Base-by-base conservation (phyloP, 768 basidiomycete genomes). In the Boletus rex-veris region DNA sequence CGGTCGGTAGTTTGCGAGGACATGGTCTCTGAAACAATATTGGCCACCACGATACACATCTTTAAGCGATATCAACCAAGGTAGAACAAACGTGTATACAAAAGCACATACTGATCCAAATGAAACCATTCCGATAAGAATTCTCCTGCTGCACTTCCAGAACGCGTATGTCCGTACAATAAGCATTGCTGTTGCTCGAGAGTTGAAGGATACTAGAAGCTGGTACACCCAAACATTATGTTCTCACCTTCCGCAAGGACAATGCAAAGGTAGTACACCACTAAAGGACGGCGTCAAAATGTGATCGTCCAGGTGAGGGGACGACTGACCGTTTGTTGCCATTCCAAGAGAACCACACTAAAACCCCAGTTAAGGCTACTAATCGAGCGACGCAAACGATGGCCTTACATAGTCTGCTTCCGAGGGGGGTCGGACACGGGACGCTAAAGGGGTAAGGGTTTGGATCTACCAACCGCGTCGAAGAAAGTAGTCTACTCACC, bases 121-220 rank as follows among this genome's bases (percentile, higher is more conserved):
- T 16, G 41, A 38, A 18, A 57, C 56, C 45, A 53, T 60, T 38
- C 62, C 55, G 7, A 58, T 36, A 4, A 63, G 62, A 14, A 64
- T 45, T 50, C 21, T 63, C 62, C 30, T 64, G 18, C 57, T 18
- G 12, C 42, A 35, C 7, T 54, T 52, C 62, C 62, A 63, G 48
- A 63, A 55, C 1, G 42, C 55, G 10, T 60, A 64, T 36, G 62
- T 63, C 28, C 62, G 58, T 19, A 64, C 53, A 10, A 60, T 45
- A 37, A 63, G 55, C 52, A 63, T 63, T 1, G 18, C 61, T 63
- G 24, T 37, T 6, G 12, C 11, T 16, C 18, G 15, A 19, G 12
- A n/a, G 19, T 21, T 51, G 12, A 18, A 43, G 31, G 36, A 38
- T 19, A 18, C n/a, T 40, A n/a, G n/a, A n/a, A n/a, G 43, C 24